Evolutionary conservation across 2,329 filamentous ascomycete genomes (phyloP), one percentile per base, ranked within the genome.

Genomic region (Penicillium sp.): DNA sequence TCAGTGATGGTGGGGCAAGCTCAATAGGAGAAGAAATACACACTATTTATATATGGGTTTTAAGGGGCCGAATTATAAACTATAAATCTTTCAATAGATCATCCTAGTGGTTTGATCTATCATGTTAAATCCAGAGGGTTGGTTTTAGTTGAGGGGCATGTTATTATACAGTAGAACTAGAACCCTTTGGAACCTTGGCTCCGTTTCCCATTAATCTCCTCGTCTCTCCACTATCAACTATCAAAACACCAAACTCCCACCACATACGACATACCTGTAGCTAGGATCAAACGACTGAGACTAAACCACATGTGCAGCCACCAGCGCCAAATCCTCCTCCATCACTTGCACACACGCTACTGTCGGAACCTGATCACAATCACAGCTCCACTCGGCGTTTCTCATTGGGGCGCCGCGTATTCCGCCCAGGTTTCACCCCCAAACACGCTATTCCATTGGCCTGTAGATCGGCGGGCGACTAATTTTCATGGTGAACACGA

Each of bases 311-410:
- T 33, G 31, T 16, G 31, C 33, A 16, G 50, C 50, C 60, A 60
- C 59, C 64, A 64, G 64, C 64, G 63, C 61, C 63, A 65, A 66
- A 63, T 50, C 46, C 35, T 21, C 56, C 26, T 19, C 37, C 27
- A 11, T 53, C 41, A 53, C 50, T 53, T 50, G 48, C 48, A 27
- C 35, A 41, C 9, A 53, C 63, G 60, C 64, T 64, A 66, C 62
- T 65, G 63, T 56, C 58, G 63, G 62, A 49, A 61, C 53, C 53
- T 61, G 52, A 56, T 66, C 64, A 66, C 64, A 63, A 66, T 66
- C 63, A 63, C 61, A 61, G 53, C 55, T 62, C 49, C 51, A 58
- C 55, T 6, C 41, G n/a, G 14, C 19, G 31, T 21, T 37, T 19
- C 27, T 63, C 56, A 63, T 63, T 63, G 58, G 60, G 35, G 31